These are phyloP conservation scores for Hypoxylon lenormandii DNA, from an alignment of 495 filamentous ascomycete species.

Conservation along the genomic window DNA sequence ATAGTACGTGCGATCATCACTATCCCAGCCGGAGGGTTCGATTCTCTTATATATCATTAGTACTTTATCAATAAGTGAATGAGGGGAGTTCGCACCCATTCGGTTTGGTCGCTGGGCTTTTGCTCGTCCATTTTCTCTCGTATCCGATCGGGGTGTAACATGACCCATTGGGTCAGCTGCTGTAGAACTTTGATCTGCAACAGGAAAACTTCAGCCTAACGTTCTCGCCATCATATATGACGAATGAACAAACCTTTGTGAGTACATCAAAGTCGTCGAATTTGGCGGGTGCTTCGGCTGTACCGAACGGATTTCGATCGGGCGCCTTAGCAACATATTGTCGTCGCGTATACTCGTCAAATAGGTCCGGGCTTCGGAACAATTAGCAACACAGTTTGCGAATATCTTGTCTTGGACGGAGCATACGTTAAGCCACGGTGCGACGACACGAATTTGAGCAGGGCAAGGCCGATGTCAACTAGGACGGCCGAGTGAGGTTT, in stretches of 20 bases:
- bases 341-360: slow-evolving; percentile 92
- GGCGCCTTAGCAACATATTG: slow-evolving; percentile 89
- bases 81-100: slow-evolving; percentile 73
- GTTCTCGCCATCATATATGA: not conserved
- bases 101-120: slow-evolving; percentile 80
- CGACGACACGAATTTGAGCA: slow-evolving; percentile 93
- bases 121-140: slow-evolving; percentile 87
- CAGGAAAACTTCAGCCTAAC: slow-evolving; percentile 17
- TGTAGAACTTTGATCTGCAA: slow-evolving; percentile 82
- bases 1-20: slow-evolving; percentile 83
- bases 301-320: slow-evolving; percentile 84
- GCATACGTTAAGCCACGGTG: slow-evolving; percentile 90
- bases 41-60: slow-evolving; percentile 74
- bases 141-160: slow-evolving; percentile 84
- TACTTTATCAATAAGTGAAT: slow-evolving; percentile 4
- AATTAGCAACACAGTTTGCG: slow-evolving; percentile 32
- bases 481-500: slow-evolving; percentile 80
- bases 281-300: slow-evolving; percentile 74
- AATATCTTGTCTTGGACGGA: slow-evolving; percentile 3
- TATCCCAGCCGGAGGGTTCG: slow-evolving; percentile 89
- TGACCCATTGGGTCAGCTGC: slow-evolving; percentile 89
- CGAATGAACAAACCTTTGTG: slow-evolving; percentile 68
- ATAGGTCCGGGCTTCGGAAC: slow-evolving; percentile 76
- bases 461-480: slow-evolving; percentile 82
- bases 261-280: slow-evolving; percentile 87